phyloP scores from a whole-genome alignment of 441 rosid genomes.

The Biscutella auriculata region DNA sequence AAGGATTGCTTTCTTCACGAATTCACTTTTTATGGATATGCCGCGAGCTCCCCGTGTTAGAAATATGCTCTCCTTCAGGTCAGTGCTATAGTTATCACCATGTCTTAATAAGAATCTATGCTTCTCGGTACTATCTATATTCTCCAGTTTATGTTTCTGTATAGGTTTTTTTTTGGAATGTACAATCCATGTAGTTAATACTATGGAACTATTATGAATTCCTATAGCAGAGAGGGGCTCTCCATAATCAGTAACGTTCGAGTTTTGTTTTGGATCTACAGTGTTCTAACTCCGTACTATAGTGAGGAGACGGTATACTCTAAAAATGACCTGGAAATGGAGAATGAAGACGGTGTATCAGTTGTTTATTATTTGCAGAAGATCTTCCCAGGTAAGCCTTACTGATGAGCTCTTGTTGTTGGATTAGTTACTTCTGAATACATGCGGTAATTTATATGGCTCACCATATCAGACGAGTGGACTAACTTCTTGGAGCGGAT shows the following conservation, averaged over 20 bases:
- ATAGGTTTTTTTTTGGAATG: not conserved
- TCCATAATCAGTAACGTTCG: conserved; percentile 3
- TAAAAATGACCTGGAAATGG: conserved; percentile 83
- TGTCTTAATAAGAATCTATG: not conserved
- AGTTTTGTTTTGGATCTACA: conserved; percentile 28
- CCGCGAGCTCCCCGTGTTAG: conserved; percentile 94
- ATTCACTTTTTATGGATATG: conserved; percentile 97
- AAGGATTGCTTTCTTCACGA: conserved; percentile 86
- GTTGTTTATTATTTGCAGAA: conserved; percentile 89
- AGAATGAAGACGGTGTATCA: conserved; percentile 96
- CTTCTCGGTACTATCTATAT: not conserved
- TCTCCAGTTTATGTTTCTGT: not conserved
- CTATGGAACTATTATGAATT: not conserved
- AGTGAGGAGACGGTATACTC: conserved; percentile 96
- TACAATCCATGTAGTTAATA: conserved; percentile 4
- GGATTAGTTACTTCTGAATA: conserved; percentile 5
- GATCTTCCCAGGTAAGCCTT: conserved; percentile 69
- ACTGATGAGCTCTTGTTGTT: conserved; percentile 6
- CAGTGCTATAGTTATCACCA: conserved; percentile 8
- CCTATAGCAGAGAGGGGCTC: not conserved
- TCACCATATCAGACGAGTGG: conserved; percentile 72
- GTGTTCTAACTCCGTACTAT: conserved; percentile 94
- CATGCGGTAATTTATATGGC: conserved; percentile 2
- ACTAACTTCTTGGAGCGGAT: conserved; percentile 87
- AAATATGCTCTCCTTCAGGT: conserved; percentile 98